Evolutionary conservation across 768 basidiomycete species (phyloP).

Genomic region (Cantharellus anzutake): DNA sequence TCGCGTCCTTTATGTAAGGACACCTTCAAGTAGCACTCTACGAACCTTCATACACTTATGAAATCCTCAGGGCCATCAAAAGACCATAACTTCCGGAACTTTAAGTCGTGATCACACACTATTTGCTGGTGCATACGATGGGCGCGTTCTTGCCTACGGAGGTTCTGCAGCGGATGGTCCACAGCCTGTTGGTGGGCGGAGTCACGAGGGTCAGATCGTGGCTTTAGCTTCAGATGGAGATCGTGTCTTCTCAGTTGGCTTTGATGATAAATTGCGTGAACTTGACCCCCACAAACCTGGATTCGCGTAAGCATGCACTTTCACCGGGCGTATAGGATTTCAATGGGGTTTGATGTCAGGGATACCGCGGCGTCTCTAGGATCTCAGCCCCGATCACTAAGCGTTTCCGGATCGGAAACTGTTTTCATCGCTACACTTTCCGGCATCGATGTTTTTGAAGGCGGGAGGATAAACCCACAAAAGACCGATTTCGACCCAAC

Average conservation of each 20-base stretch:
- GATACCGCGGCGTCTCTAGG: not conserved
- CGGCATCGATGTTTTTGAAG: slow-evolving; percentile 43
- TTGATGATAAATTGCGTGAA: slow-evolving; percentile 62
- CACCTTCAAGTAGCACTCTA: not conserved
- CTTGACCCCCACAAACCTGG: slow-evolving; percentile 26
- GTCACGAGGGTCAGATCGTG: slow-evolving; percentile 53
- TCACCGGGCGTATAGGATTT: not conserved
- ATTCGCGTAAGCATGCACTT: slow-evolving; percentile 28
- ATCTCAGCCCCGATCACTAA: slow-evolving; percentile 15
- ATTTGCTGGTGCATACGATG: slow-evolving; percentile 64
- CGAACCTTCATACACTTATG: not conserved
- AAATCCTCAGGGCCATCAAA: slow-evolving; percentile 49
- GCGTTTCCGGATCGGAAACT: slow-evolving; percentile 35
- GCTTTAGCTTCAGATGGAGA: slow-evolving; percentile 28
- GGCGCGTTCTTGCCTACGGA: slow-evolving; percentile 49
- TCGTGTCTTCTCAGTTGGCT: slow-evolving; percentile 52
- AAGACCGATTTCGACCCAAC: no score
- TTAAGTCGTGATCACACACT: slow-evolving; percentile 32
- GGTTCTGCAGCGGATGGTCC: slow-evolving; percentile 25
- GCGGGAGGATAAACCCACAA: not conserved
- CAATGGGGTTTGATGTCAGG: not conserved
- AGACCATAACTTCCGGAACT: slow-evolving; percentile 48
- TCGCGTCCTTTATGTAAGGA: slow-evolving; percentile 38
- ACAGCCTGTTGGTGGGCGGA: slow-evolving; percentile 27
- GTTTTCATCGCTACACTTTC: slow-evolving; percentile 45